These are phyloP conservation scores for Puya raimondii DNA, from an alignment of 176 grass and related monocot species.

Conservation along the genomic window DNA sequence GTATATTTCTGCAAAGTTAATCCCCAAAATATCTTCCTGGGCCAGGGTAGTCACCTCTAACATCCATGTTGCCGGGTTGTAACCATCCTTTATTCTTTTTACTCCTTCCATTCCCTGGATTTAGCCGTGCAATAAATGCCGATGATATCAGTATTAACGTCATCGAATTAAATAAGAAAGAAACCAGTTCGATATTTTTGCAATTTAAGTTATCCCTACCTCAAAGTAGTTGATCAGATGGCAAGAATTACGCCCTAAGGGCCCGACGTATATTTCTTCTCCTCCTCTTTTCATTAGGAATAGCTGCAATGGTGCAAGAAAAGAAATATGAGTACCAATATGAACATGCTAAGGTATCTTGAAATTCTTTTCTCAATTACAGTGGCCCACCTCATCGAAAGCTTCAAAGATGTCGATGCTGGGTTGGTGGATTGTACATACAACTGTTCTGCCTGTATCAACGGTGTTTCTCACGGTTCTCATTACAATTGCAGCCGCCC, in stretches of 20 bases:
- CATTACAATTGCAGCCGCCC: slow-evolving; percentile 92
- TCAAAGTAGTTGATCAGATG: slow-evolving; percentile 80
- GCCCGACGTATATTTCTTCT: slow-evolving; percentile 81
- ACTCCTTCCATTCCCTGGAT: slow-evolving; percentile 68
- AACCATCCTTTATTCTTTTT: slow-evolving; percentile 81
- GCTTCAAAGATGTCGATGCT: slow-evolving; percentile 98
- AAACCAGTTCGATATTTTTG: not conserved
- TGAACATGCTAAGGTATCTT: not conserved
- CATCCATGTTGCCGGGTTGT: slow-evolving; percentile 97
- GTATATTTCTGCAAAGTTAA: slow-evolving; percentile 68
- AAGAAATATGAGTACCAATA: slow-evolving; percentile 10
- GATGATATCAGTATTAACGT: not conserved
- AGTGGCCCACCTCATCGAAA: slow-evolving; percentile 60
- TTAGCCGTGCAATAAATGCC: not conserved
- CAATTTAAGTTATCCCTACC: slow-evolving; percentile 27
- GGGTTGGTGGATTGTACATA: slow-evolving; percentile 89
- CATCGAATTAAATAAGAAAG: not conserved
- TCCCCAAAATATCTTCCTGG: slow-evolving; percentile 67
- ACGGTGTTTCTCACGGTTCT: slow-evolving; percentile 84
- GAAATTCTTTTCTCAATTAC: not conserved
- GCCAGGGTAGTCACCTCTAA: slow-evolving; percentile 60
- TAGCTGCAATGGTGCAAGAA: slow-evolving; percentile 42
- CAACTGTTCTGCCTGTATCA: slow-evolving; percentile 84
- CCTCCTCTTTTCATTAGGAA: slow-evolving; percentile 96
- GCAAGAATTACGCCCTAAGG: slow-evolving; percentile 69